phyloP scores from a whole-genome alignment of 495 filamentous ascomycete species.

The Astrothelium macrocarpum region DNA sequence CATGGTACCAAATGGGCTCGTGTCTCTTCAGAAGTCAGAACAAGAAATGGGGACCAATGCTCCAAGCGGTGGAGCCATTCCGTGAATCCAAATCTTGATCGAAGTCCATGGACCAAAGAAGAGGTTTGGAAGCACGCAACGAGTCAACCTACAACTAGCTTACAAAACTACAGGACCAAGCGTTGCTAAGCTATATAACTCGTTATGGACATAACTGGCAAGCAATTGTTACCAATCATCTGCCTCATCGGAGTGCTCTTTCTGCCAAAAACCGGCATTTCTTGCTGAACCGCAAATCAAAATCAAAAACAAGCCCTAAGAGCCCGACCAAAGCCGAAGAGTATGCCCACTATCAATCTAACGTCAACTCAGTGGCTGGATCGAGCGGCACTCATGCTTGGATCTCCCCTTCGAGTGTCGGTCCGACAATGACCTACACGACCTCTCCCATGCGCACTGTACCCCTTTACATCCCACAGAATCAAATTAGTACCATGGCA shows the following conservation, averaged over 20 bases:
- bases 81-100: slow-evolving; percentile 2
- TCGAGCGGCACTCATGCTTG: not conserved
- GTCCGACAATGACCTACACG: not conserved
- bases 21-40: slow-evolving; percentile 22
- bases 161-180: not conserved
- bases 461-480: not conserved
- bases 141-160: not conserved
- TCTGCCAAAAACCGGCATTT: slow-evolving; percentile 1
- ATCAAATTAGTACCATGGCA: not conserved
- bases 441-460: not conserved
- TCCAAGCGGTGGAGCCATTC: slow-evolving; percentile 24
- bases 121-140: not conserved
- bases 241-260: not conserved
- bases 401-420: not conserved
- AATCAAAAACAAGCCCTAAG: not conserved
- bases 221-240: not conserved
- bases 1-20: slow-evolving; percentile 23
- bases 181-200: not conserved
- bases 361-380: not conserved
- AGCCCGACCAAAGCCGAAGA: not conserved
- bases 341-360: not conserved
- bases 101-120: not conserved
- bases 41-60: slow-evolving; percentile 27
- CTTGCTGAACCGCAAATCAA: slow-evolving; percentile 2
- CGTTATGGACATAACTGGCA: slow-evolving; percentile 2